phyloP scores from a whole-genome alignment of 768 basidiomycete species.

The Harrya chromipes region DNA sequence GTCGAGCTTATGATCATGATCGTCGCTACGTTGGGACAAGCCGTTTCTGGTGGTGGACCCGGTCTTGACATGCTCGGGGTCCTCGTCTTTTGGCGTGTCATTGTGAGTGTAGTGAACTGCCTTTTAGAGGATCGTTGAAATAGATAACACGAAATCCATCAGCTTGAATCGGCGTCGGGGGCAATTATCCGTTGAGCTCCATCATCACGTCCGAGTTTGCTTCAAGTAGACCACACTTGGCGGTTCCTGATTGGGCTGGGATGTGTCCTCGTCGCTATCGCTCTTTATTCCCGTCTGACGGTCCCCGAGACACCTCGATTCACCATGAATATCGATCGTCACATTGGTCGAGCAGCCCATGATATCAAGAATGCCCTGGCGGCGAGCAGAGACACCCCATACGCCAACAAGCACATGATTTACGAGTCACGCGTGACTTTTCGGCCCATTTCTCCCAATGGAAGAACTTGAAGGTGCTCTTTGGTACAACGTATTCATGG shows the following conservation, averaged over 20 bases:
- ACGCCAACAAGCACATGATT: slow-evolving; percentile 42
- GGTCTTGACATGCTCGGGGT: slow-evolving; percentile 67
- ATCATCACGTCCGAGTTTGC: slow-evolving; percentile 90
- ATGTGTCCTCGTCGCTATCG: no score
- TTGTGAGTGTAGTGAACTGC: slow-evolving; percentile 34
- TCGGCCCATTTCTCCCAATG: slow-evolving; percentile 57
- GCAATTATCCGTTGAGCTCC: slow-evolving; percentile 80
- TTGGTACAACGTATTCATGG: slow-evolving; percentile 79
- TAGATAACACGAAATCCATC: slow-evolving; percentile 33
- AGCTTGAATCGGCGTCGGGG: slow-evolving; percentile 79
- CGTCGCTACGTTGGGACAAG: slow-evolving; percentile 70
- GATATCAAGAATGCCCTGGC: slow-evolving; percentile 68
- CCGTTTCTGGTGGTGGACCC: slow-evolving; percentile 62
- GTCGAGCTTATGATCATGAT: slow-evolving; percentile 70
- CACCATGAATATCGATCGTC: slow-evolving; percentile 37
- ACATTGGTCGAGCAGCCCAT: slow-evolving; percentile 63
- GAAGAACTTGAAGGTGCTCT: slow-evolving; percentile 71
- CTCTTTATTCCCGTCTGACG: no score
- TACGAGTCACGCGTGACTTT: slow-evolving; percentile 59
- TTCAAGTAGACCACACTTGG: slow-evolving; percentile 73
- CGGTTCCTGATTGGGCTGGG: slow-evolving; percentile 83
- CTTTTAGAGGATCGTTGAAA: background rate
- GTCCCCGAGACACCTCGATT: slow-evolving; percentile 82
- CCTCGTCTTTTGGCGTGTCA: slow-evolving; percentile 76
- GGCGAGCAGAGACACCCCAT: slow-evolving; percentile 43